Evolutionary conservation across 2,329 filamentous ascomycete species (phyloP).

Genomic region (Raffaelea arxii): DNA sequence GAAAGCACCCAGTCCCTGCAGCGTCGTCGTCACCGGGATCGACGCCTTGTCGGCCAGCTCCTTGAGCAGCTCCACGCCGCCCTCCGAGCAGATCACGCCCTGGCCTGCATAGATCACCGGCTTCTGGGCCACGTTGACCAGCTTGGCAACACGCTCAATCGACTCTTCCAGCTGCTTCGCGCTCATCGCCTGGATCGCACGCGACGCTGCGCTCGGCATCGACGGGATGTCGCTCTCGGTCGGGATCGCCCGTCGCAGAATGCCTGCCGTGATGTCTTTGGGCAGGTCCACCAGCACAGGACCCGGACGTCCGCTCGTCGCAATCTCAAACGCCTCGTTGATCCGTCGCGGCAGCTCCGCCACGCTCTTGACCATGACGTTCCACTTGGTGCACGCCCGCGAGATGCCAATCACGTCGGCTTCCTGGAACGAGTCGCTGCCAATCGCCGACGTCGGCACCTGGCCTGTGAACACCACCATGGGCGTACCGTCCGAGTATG

Average conservation of each 20-base stretch:
- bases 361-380: slow-evolving; percentile 94
- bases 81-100: slow-evolving; percentile 70
- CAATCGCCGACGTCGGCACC: slow-evolving; percentile 82
- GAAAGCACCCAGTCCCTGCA: slow-evolving; percentile 85
- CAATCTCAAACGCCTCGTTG: slow-evolving; percentile 97
- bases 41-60: slow-evolving; percentile 82
- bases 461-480: slow-evolving; percentile 95
- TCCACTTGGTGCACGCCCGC: slow-evolving; percentile 95
- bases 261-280: slow-evolving; percentile 87
- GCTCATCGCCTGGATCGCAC: slow-evolving; percentile 66
- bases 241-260: slow-evolving; percentile 77
- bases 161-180: slow-evolving; percentile 63
- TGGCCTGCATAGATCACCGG: slow-evolving; percentile 93
- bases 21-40: slow-evolving; percentile 91
- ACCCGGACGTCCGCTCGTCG: slow-evolving; percentile 84
- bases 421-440: slow-evolving; percentile 94
- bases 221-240: slow-evolving; percentile 62
- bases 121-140: slow-evolving; percentile 86
- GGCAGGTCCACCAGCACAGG: slow-evolving; percentile 93
- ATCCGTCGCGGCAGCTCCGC: slow-evolving; percentile 88
- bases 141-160: slow-evolving; percentile 65
- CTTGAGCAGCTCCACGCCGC: slow-evolving; percentile 70
- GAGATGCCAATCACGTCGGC: slow-evolving; percentile 92
- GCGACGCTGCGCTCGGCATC: slow-evolving; percentile 76
- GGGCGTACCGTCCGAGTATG: slow-evolving; percentile 87